Percentiles rank a stretch among this genome's conserved stretches.
Evolutionary conservation across 495 filamentous ascomycete genomes (phyloP).

Genomic region (Wilcoxina mikolae): DNA sequence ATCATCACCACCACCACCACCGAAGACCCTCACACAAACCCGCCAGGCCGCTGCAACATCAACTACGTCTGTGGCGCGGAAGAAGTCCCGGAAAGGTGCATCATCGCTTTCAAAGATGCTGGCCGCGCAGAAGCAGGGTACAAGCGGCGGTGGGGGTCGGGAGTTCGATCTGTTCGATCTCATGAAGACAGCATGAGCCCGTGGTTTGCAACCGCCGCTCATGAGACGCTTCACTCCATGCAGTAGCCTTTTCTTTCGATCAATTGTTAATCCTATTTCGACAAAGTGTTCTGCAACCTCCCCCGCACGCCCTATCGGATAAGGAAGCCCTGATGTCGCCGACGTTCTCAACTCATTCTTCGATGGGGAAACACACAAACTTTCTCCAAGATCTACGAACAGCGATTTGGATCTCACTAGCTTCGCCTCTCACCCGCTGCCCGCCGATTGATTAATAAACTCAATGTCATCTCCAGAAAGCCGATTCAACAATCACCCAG

Average conservation of each 20-base stretch:
- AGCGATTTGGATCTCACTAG: too few species aligned
- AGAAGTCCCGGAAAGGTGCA: conserved; percentile 16
- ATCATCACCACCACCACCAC: too few species aligned
- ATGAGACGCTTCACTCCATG: neutral
- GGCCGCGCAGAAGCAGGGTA: conserved; percentile 17
- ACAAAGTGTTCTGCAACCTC: neutral
- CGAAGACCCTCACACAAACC: too few species aligned
- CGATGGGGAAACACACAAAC: too few species aligned
- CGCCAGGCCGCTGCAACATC: too few species aligned
- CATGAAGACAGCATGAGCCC: conserved; percentile 22
- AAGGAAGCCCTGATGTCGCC: neutral
- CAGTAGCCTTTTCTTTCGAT: neutral
- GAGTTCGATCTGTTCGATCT: conserved; percentile 25
- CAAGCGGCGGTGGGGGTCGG: conserved; percentile 12
- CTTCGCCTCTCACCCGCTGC: too few species aligned
- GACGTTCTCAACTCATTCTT: too few species aligned
- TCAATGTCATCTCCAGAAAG: too few species aligned
- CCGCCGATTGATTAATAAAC: too few species aligned
- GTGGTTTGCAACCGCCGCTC: conserved; percentile 1
- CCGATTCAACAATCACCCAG: too few species aligned
- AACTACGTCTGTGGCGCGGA: too few species aligned
- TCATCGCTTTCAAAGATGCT: conserved; percentile 14
- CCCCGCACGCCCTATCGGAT: conserved; percentile 1
- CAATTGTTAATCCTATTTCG: neutral
- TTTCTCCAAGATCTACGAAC: too few species aligned